phyloP scores from a whole-genome alignment of 495 filamentous ascomycete genomes.

The Lichenothelia convexa region DNA sequence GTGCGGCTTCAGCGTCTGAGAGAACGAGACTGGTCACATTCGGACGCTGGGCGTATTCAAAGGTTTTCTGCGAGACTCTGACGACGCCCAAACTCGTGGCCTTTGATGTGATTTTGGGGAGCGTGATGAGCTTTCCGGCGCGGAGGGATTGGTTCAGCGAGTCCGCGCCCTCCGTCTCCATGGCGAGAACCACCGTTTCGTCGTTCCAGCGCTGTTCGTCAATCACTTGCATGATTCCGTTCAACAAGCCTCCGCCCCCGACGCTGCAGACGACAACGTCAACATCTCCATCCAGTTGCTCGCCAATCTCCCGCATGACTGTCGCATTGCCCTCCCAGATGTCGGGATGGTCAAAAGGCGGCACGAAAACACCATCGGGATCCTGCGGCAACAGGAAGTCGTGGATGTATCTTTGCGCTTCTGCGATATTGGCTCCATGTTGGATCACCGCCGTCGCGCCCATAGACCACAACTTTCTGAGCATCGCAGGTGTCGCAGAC shows the following conservation, averaged over 20 bases:
- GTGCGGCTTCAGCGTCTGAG: conserved; percentile 61
- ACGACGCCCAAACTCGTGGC: conserved; percentile 64
- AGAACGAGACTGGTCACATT: conserved; percentile 50
- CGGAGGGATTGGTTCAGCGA: conserved; percentile 43
- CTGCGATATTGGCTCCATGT: conserved; percentile 50
- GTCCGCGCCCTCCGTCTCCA: conserved; percentile 76
- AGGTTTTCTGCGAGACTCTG: conserved; percentile 52
- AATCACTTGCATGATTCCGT: conserved; percentile 59
- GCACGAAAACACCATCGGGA: conserved; percentile 52
- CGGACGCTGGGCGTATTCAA: conserved; percentile 36
- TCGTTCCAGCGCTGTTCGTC: conserved; percentile 21
- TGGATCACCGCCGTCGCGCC: conserved; percentile 57
- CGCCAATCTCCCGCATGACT: conserved; percentile 53
- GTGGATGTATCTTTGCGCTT: conserved; percentile 57
- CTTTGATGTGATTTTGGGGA: conserved; percentile 61
- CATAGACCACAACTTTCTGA: conserved; percentile 47
- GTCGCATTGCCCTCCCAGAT: conserved; percentile 69
- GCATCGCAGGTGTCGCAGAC: conserved; percentile 49
- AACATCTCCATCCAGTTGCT: conserved; percentile 32
- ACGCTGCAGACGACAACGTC: conserved; percentile 69
- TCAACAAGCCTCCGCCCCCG: conserved; percentile 75
- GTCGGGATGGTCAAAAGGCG: conserved; percentile 74
- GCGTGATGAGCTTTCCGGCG: conserved; percentile 40
- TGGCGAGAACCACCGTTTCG: conserved; percentile 49
- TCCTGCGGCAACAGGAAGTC: conserved; percentile 35